Evolutionary conservation across 2,329 filamentous ascomycete species (phyloP), one percentile per base, ranked within the genome.

Genomic region (Colletotrichum sidae): DNA sequence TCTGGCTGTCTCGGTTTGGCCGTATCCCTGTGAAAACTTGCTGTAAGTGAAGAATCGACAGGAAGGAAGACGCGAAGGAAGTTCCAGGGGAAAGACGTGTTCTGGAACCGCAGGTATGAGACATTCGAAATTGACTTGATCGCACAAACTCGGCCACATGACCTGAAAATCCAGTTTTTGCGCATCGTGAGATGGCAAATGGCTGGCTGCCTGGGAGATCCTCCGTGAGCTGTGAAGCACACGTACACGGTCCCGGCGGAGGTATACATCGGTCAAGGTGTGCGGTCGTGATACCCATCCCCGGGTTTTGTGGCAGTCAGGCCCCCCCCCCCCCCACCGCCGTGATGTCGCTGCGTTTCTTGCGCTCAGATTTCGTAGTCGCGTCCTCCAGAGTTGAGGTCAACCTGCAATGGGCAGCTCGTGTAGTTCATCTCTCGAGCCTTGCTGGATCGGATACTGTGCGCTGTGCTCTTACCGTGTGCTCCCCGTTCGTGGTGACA

Each of bases 131-230:
- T 25, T 47, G 39, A 41, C 52, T 39, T 25, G 35, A 44, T 65
- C 34, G 42, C 58, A 62, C 62, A 62, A 65, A 52, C 58, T 51
- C 53, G 55, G 10, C 38, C 62, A 56, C 62, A 62, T 65, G 62
- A 65, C 41, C 62, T 8, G 38, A 52, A 53, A 13, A 13, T 33
- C 37, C 47, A 8, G 25, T 15, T 46, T 42, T 61, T 65, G 62
- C 47, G 39, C 37, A 34, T 39, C 41, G 41, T 35, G 35, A 53
- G 15, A 17, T 12, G 15, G 15, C 45, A 33, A 51, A 44, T 42
- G 38, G 25, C 35, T 11, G 35, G 13, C 34, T 8, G 10, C 9
- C 13, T 35, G 25, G 25, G 25, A 25, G 3, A 5, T 34, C 11
- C 17, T 25, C 10, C 12, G 15, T 47, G 37, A 7, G 10, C 25